Evolutionary conservation across 768 basidiomycete genomes (phyloP), one percentile per base, ranked within the genome.

Genomic region (Dendrothele bispora): DNA sequence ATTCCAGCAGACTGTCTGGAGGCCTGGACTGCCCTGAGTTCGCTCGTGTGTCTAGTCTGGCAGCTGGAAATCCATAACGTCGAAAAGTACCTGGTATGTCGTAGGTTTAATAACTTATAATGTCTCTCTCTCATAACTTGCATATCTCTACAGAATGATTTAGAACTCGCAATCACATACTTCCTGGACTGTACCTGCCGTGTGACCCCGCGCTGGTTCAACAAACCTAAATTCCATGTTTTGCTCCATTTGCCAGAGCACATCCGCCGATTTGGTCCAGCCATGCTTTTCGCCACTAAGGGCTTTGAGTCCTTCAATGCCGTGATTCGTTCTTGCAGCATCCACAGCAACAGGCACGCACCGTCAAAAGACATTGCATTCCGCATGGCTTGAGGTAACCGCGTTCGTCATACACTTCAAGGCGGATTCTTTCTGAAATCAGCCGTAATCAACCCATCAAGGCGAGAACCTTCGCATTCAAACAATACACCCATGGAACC

Each of bases 211-310:
- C 55, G 35, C 10, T 73, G 65, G 68, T 72, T 73, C 53, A 71
- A 70, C 46, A 75, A 76, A 50, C 64, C 70, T 2, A 77, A 75
- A 47, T 73, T 75, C 49, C 73, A 77, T 35, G 57, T 74, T 22
- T 26, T 75, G 4, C 27, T 66, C 1, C 73, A 77, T 50, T 52
- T 76, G 0, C 60, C 63, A 0, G 44, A 50, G 0, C 67, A 75
- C 45, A 69, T 77, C 32, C 43, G 58, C 0, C 54, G 63, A 0
- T 75, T 75, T 61, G 73, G 71, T 0, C 74, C 70, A 20, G 71
- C 71, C 0, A 70, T 73, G 8, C 56, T 72, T 0, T 75, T 74
- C 61, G 68, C 73, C 0, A 76, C 70, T 0, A 72, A 78, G 40
- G 49, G 45, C 0, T 64, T 61, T 42, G 62, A 64, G 38, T 62